These are phyloP conservation scores for Calocybe gambosa DNA, from an alignment of 1,284 basidiomycete species.

Conservation along the genomic window DNA sequence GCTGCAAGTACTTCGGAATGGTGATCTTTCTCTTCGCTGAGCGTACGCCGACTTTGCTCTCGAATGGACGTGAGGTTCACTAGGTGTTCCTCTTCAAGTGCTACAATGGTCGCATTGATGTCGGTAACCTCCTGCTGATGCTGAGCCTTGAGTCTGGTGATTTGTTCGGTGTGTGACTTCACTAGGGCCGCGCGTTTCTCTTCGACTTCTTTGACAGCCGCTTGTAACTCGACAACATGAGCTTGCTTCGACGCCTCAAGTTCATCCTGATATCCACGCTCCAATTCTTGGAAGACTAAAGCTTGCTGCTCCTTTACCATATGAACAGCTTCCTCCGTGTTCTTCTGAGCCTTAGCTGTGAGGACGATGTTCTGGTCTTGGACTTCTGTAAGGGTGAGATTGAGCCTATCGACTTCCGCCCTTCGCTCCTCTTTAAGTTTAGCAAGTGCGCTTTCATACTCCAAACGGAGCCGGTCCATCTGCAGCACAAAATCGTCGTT, in stretches of 20 bases:
- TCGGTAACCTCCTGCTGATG: conserved; percentile 38
- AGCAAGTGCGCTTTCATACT: conserved; percentile 38
- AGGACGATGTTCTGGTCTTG: conserved; percentile 39
- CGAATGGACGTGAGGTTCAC: conserved; percentile 16
- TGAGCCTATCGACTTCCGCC: conserved; percentile 46
- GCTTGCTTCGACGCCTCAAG: conserved; percentile 37
- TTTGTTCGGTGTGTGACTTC: conserved; percentile 22
- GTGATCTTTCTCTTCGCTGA: conserved; percentile 20
- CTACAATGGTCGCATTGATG: conserved; percentile 36
- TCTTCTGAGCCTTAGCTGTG: conserved; percentile 35
- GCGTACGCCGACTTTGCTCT: conserved; percentile 16
- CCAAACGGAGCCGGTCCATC: conserved; percentile 38
- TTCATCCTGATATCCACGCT: conserved; percentile 50
- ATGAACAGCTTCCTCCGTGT: conserved; percentile 46
- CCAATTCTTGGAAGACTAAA: conserved; percentile 45
- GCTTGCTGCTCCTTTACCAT: conserved; percentile 52
- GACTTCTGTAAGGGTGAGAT: conserved; percentile 36
- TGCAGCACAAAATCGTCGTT: conserved; percentile 53
- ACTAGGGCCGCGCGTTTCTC: conserved; percentile 20
- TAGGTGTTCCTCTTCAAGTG: conserved; percentile 34
- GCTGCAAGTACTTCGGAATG: conserved; percentile 10
- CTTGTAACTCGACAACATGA: conserved; percentile 33
- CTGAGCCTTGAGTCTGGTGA: conserved; percentile 34
- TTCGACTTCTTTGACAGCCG: conserved; percentile 21
- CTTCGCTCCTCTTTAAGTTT: conserved; percentile 47